A percentile compares a stretch with the other conserved stretches of the same genome.
These are phyloP conservation scores for Leucocoprinus leucothites DNA, from an alignment of 768 basidiomycete species.

Conservation along the genomic window DNA sequence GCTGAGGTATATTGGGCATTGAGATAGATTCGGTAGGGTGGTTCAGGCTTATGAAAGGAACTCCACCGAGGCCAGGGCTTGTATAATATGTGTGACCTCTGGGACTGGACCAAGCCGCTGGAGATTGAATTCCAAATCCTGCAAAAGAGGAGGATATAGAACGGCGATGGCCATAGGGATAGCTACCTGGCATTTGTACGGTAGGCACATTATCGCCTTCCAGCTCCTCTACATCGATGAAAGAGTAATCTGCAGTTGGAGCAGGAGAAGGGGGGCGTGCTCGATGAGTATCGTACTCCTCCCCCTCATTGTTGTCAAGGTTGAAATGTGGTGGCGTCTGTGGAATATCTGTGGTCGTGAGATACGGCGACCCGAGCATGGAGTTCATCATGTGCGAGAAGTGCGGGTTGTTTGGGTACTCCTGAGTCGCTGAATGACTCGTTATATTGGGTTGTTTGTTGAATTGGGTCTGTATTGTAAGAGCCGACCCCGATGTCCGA, in stretches of 20 bases:
- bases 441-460: neutral
- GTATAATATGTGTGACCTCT: constrained; percentile 11
- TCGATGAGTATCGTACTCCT: constrained; percentile 22
- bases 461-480: constrained; percentile 10
- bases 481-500: constrained; percentile 2
- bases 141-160: constrained; percentile 19
- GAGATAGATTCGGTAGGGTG: constrained; percentile 12
- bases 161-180: constrained; percentile 18
- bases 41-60: constrained; percentile 8
- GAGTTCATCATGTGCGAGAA: constrained; percentile 37
- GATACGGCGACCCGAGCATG: constrained; percentile 42
- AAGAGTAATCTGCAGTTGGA: constrained; percentile 39
- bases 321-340: constrained; percentile 25
- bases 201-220: constrained; percentile 26
- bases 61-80: constrained; percentile 9
- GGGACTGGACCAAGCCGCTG: constrained; percentile 4
- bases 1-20: constrained; percentile 11
- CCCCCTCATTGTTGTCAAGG: constrained; percentile 27
- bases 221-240: constrained; percentile 43
- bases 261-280: constrained; percentile 43
- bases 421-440: neutral
- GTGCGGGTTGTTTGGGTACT: constrained; percentile 19
- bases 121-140: constrained; percentile 16
- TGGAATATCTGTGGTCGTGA: constrained; percentile 32
- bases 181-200: constrained; percentile 22